phyloP scores from a whole-genome alignment of 1,139 yeast species.

The Wickerhamomyces sp. region DNA sequence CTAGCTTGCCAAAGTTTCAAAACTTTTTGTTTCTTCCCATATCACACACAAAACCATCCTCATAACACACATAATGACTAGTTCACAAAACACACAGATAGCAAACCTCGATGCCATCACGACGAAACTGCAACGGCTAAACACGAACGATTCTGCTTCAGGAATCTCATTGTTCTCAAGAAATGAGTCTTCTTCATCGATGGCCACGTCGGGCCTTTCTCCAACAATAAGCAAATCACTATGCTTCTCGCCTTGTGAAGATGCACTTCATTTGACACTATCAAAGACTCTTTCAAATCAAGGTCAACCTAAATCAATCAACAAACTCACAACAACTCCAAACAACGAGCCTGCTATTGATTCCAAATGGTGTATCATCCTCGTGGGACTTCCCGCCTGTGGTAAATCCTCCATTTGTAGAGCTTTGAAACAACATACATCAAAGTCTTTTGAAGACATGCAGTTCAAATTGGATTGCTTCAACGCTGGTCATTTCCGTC shows the following conservation, averaged over 20 bases:
- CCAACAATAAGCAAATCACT: constrained; percentile 11
- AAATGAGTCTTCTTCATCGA: constrained; percentile 19
- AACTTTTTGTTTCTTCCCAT: too few species aligned
- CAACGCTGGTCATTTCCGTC: constrained; percentile 56
- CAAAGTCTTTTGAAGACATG: constrained; percentile 23
- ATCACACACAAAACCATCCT: too few species aligned
- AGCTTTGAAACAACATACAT: constrained; percentile 41
- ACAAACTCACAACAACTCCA: constrained; percentile 22
- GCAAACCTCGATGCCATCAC: neutral
- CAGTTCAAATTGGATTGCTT: constrained; percentile 34
- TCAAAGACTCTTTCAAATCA: constrained; percentile 7
- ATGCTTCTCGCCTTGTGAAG: constrained; percentile 17
- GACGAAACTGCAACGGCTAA: constrained; percentile 13
- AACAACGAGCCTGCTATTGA: constrained; percentile 16
- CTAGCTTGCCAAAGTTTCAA: too few species aligned
- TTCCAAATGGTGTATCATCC: constrained; percentile 37
- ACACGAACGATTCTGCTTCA: constrained; percentile 19
- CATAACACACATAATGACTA: too few species aligned
- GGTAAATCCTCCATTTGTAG: constrained; percentile 64
- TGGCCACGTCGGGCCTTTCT: constrained; percentile 12
- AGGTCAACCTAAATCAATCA: constrained; percentile 17
- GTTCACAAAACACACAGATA: too few species aligned
- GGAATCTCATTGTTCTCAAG: constrained; percentile 20
- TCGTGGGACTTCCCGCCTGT: constrained; percentile 68
- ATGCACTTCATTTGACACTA: constrained; percentile 14